Percentiles rank a stretch among this genome's conserved stretches.
Evolutionary conservation across 148 eudicot species (phyloP).

Genomic region (Cornus suecica): DNA sequence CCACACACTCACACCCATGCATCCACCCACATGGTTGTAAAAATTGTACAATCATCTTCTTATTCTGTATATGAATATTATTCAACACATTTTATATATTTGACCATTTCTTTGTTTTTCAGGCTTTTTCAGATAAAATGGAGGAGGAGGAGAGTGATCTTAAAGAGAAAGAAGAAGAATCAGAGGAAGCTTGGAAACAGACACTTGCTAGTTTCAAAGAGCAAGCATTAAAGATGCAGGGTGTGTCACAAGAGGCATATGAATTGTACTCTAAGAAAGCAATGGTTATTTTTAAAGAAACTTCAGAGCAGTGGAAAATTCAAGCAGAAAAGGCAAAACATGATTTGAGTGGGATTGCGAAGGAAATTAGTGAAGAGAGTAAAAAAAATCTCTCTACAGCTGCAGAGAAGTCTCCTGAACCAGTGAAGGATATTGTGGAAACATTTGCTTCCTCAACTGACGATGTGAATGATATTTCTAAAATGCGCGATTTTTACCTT

Average conservation of each 20-base stretch:
- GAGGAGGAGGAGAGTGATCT: slow-evolving; percentile 47
- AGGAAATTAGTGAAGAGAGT: slow-evolving; percentile 71
- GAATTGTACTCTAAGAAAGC: slow-evolving; percentile 75
- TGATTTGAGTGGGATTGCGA: slow-evolving; percentile 56
- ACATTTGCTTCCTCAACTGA: slow-evolving; percentile 68
- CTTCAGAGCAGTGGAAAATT: slow-evolving; percentile 67
- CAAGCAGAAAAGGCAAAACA: slow-evolving; percentile 80
- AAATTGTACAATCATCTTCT: neutral
- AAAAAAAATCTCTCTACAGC: slow-evolving; percentile 59
- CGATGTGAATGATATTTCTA: slow-evolving; percentile 58
- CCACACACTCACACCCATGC: neutral
- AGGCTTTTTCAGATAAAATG: slow-evolving; percentile 48
- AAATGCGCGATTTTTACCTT: slow-evolving; percentile 73
- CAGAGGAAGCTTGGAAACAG: slow-evolving; percentile 78
- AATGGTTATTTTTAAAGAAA: slow-evolving; percentile 55
- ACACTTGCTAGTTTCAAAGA: slow-evolving; percentile 71
- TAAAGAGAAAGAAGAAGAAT: slow-evolving; percentile 45
- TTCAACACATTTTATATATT: neutral
- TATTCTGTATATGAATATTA: neutral
- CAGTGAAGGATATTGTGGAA: slow-evolving; percentile 87
- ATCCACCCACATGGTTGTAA: neutral
- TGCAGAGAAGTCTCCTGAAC: slow-evolving; percentile 80
- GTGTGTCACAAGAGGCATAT: slow-evolving; percentile 90
- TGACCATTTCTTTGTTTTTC: slow-evolving; percentile 7
- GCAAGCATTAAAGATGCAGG: slow-evolving; percentile 71